Base-by-base conservation (phyloP, 2,329 filamentous ascomycete species). In the Aspergillus pseudoterreus region DNA sequence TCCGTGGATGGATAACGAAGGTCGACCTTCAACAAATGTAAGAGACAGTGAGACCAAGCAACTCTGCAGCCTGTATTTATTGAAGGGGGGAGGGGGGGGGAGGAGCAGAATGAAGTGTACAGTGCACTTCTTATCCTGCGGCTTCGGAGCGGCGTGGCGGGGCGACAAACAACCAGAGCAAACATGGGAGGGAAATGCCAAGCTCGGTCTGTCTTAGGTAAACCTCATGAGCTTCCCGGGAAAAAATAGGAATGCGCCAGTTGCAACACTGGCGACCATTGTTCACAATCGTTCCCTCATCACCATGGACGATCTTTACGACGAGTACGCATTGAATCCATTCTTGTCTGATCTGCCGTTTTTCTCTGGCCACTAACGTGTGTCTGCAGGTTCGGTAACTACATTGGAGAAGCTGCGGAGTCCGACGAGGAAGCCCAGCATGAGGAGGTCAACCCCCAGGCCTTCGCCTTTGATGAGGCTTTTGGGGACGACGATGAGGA, bases 301-400 rank as follows among this genome's bases (percentile, higher is more conserved):
- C 67, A 75, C 64, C 64, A 94, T 96, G 91, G 92, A 96, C 78
- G 92, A 96, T 74, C 85, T 96, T 63, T 96, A 97, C 72, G 92
- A 97, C 77, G 92, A 97, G 90, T 95, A 77, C 59, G 61, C 56
- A 17, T 30, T 30, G 10, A 30, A 21, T 42, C 11, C 35, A 6
- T 38, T 38, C 35, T 6, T n/a, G 9, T 17, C 15, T 4, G 14
- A 38, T 15, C 15, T 38, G 15, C 17, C 19, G 11, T 42, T 15
- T 21, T 42, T 22, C 8, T 21, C 6, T 21, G 17, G 19, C 11
- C 5, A 42, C 47, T 49, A 42, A 49, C 50, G 62, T 63, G 56
- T 51, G 33, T 36, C 43, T 45, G 46, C 61, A 95, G 90, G 79
- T 97, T 97, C 76, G 92, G 92, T 67, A 97, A 97, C 78, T 97